phyloP scores from a whole-genome alignment of 2,329 filamentous ascomycete genomes.

The Westerdykella sp. region DNA sequence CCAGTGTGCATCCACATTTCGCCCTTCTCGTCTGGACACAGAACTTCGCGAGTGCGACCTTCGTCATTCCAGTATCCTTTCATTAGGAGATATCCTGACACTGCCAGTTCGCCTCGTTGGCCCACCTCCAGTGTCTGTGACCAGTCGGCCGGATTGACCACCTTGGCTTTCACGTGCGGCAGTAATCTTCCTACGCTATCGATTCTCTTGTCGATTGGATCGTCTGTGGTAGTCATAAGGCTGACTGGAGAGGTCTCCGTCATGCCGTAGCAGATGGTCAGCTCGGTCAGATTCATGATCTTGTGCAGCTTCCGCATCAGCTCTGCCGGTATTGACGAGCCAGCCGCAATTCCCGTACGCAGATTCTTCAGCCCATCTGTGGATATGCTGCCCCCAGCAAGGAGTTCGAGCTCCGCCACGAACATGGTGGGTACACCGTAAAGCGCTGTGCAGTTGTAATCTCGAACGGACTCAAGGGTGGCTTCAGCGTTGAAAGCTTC shows the following conservation, averaged over 20 bases:
- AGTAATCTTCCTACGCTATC: constrained; percentile 72
- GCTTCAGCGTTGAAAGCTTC: constrained; percentile 80
- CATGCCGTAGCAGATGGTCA: constrained; percentile 96
- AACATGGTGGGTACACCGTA: constrained; percentile 97
- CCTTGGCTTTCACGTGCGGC: constrained; percentile 72
- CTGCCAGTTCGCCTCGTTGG: constrained; percentile 71
- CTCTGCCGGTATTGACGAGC: constrained; percentile 73
- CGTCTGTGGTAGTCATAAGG: constrained; percentile 73
- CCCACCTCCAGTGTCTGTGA: constrained; percentile 55
- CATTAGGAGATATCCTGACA: constrained; percentile 84
- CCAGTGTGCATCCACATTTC: constrained; percentile 84
- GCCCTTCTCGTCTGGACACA: constrained; percentile 51
- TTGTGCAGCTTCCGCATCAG: constrained; percentile 72
- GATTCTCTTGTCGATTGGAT: constrained; percentile 67
- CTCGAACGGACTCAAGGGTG: constrained; percentile 58
- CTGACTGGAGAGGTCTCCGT: constrained; percentile 75
- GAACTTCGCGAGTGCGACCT: constrained; percentile 61
- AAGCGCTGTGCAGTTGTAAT: constrained; percentile 60
- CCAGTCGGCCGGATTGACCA: constrained; percentile 65
- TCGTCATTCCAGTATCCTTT: constrained; percentile 81
- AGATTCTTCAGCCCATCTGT: constrained; percentile 56
- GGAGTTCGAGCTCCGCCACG: constrained; percentile 73
- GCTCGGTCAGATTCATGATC: constrained; percentile 66
- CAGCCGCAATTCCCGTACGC: constrained; percentile 86
- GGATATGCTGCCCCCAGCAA: constrained; percentile 48